phyloP scores from a whole-genome alignment of 208 protist genomes.

The Leishmania braziliensis region DNA sequence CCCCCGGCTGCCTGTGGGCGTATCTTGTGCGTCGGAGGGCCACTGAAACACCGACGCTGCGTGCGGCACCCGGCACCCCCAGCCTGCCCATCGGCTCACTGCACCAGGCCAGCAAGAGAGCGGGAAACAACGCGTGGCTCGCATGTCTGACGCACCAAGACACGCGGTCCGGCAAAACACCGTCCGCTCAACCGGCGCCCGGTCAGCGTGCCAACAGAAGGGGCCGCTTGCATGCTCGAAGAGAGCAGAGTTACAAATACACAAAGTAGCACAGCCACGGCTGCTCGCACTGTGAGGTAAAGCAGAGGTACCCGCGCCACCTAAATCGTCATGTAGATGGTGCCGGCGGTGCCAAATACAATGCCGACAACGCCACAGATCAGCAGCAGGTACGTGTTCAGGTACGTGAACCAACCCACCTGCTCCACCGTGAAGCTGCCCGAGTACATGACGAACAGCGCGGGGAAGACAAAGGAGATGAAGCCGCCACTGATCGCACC shows the following conservation, averaged over 20 bases:
- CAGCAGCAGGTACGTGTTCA: conserved; percentile 55
- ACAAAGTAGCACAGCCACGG: not conserved
- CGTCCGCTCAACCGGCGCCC: not conserved
- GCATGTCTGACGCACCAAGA: not conserved
- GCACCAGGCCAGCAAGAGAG: not conserved
- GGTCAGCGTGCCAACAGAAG: not conserved
- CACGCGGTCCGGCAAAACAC: not conserved
- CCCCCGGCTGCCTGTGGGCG: not conserved
- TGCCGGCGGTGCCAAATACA: conserved; percentile 30
- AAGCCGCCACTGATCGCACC: conserved; percentile 64
- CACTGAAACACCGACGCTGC: not conserved
- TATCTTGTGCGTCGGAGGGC: not conserved
- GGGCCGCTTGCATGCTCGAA: not conserved
- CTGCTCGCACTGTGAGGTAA: not conserved
- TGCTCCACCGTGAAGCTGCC: conserved; percentile 45
- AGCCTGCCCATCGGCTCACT: not conserved
- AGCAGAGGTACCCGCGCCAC: not conserved
- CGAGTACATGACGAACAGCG: conserved; percentile 63
- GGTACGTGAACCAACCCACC: conserved; percentile 49
- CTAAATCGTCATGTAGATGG: not conserved
- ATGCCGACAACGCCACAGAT: conserved; percentile 41
- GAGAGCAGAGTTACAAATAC: not conserved
- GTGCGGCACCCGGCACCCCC: not conserved
- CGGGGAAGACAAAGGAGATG: conserved; percentile 58
- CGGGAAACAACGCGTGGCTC: not conserved